Base-by-base conservation (phyloP, 1,284 basidiomycete species). In the Sphaerobolus stellatus region DNA sequence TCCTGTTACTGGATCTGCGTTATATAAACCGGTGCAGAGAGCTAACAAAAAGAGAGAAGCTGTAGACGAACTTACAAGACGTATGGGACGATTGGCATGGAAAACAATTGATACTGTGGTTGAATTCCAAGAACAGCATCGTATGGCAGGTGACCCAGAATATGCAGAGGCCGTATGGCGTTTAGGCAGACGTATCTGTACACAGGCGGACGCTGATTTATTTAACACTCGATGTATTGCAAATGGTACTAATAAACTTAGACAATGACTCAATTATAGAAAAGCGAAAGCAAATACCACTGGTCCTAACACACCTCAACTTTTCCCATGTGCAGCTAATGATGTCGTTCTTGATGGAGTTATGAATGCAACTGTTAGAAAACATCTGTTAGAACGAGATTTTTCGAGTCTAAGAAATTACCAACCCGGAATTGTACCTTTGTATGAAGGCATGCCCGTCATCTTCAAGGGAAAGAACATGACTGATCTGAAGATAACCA, bases 221-320 rank as follows among this genome's bases (percentile, higher is more conserved):
- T 71, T 71, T 34, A 71, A 71, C 38, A 31, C 48, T 0, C 50
- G 59, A 0, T 58, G 67, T 3, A 57, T 71, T 0, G 68, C 69
- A 49, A 61, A 67, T 13, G 7, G 27, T 11, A 66, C 59, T 2
- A 69, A 70, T 48, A 4, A 25, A 11, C 2, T 64, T 1, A 27
- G 65, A 5, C 41, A 64, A 46, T 27, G 36, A 31, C 44, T 64
- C 5, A 64, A 68, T 56, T n/a, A 31, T n/a, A 29, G 38, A 31
- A 54, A 62, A 47, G 33, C 50, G 18, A 25, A 18, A 7, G 8
- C 24, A 8, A 43, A 43, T 20, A 43, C 40, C n/a, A 7, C 40
- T 9, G 8, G 7, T 8, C 8, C 8, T 9, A 43, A 18, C n/a
- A 18, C 7, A 9, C 9, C 7, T 18, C n/a, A 43, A 20, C 16